Evolutionary conservation across 169 alveolate genomes (phyloP), one percentile per base, ranked within the genome.

Genomic region (Eimeria acervulina): DNA sequence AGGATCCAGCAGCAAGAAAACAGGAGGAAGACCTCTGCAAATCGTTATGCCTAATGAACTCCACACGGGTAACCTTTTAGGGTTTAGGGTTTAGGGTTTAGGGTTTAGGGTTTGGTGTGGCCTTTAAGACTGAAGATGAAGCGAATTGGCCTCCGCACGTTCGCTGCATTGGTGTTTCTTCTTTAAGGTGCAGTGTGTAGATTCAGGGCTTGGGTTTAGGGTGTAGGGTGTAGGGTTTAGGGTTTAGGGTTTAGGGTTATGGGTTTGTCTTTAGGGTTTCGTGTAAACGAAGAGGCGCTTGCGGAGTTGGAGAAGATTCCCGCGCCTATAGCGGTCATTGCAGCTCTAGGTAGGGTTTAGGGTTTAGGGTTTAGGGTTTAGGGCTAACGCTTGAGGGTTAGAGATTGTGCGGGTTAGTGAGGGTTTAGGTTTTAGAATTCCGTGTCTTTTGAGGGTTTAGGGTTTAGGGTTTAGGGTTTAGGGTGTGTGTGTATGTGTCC

Each of bases 241-340:
- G 81, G 81, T 70, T 70, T 70, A 70, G 81, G 81, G 81, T 70
- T 70, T 70, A 70, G 81, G 81, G 59, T 84, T 84, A 33, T 13
- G 70, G 51, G 51, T 84, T 84, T 61, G 66, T 38, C 55, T 59
- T 63, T 44, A 90, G 95, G 95, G 36, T 70, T 90, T 10, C 80
- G 42, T 40, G 63, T 90, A 40, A 80, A 90, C 89, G 95, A 90
- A 52, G 95, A 68, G 31, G 95, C 95, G 36, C 95, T 90, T 42
- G 76, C 87, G 59, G 47, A 70, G 31, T 38, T 90, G 38, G 95
- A 91, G 81, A 61, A 28, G 66, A 76, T 91, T 10, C 90, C 90
- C 21, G 95, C 83, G 66, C 98, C 98, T 47, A 88, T 98, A 61
- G 98, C 98, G n/a, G 95, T 97, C 19, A 97, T 98, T 21, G 97